Base-by-base conservation (phyloP, 139 green algal genomes). In the Chlorella sp. region DNA sequence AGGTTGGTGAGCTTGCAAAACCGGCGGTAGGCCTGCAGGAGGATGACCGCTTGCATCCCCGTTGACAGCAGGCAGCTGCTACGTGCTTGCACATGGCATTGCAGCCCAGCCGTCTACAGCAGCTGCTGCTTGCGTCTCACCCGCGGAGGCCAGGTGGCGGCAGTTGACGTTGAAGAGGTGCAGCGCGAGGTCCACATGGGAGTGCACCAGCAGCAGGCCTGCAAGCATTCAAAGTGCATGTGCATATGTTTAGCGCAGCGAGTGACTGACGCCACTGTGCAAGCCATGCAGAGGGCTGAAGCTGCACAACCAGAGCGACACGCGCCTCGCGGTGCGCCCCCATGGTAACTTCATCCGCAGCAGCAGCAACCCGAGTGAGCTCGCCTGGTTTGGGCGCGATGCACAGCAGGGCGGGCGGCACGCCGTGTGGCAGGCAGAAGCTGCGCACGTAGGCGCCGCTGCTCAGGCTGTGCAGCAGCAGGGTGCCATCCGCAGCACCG, bases 381-480 rank as follows among this genome's bases (percentile, higher is more conserved):
- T 64, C 74, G 56, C 74, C 74, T 36, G 30, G 41, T 11, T 41
- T 57, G 38, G 70, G 70, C 39, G 55, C 38, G 30, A 80, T 56
- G 74, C 51, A 28, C 51, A 80, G 74, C 74, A 80, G 74, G 7
- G 51, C 44, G 30, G 74, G 74, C 72, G 51, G 74, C 51, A 44
- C 74, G 51, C 51, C 74, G 30, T 55, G 74, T 30, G 74, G 74
- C 74, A 80, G 51, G n/a, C 51, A 20, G 51, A 80, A 56, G 30
- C 51, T 44, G 30, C 74, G 74, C 74, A 80, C 70, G 11, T 28
- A 92, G 65, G 84, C 71, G 41, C 92, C 92, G 13, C 30, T 62
- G 23, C 75, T 47, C n/a, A 95, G 87, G 51, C 88, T 91, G 90
- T 96, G 92, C 34, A 96, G 82, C 36, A 95, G 74, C 41, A 92